Evolutionary conservation across 768 basidiomycete species (phyloP), one percentile per base, ranked within the genome.

Genomic region (Dictyophora rubrovolvata): DNA sequence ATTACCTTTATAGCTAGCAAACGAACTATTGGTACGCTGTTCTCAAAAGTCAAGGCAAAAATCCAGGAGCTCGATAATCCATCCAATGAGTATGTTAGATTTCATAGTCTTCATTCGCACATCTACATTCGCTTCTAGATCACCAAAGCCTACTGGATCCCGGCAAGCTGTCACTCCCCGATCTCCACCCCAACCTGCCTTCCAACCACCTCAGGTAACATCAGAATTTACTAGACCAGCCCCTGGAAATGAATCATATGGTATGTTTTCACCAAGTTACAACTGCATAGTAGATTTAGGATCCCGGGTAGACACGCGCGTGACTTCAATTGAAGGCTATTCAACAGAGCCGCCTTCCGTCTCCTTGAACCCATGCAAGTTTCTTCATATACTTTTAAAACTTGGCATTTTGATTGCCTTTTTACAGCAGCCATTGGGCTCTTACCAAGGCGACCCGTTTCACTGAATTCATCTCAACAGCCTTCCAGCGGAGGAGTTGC

Each of bases 11-110:
- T 60, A 87, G 86, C 78, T 55, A 88, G 89, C 3, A 90, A 87
- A 73, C 87, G 84, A 71, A 91, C 89, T 0, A 80, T 92, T 69
- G 83, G 78, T 51, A 78, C 73, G 9, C 68, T 92, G 23, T 76
- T 91, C 46, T 82, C 81, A 35, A 91, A 86, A 68, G 87, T 90
- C 51, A 90, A 83, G 67, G 83, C 87, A 5, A 92, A 91, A 78
- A 82, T 91, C 60, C 85, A 87, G 65, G 90, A 91, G 65, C 83
- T 82, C 61, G 89, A 91, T 42, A 81, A 83, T 65, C 73, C 74
- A 16, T 70, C 61, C 34, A 47, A 36, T 42, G 42, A 42, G 42
- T 42, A 42, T 42, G 42, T 14, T 12, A 42, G 42, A 14, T 42
- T 42, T 42, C 10, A 42, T 9, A 12, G 5, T n/a, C n/a, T 42